Evolutionary conservation across 331 rosid species (phyloP).

Genomic region (Pyrus hybrid): DNA sequence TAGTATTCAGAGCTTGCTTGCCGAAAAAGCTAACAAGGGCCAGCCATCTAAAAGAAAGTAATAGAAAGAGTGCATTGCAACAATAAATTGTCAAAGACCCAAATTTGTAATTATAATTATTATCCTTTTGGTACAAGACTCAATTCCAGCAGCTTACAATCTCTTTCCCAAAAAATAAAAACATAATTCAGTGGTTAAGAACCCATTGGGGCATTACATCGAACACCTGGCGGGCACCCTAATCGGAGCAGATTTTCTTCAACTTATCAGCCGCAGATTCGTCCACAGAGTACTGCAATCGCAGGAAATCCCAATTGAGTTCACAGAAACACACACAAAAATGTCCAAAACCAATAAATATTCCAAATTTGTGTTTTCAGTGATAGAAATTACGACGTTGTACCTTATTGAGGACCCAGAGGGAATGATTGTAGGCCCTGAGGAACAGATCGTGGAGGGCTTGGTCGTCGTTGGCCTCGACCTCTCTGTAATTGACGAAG

Average conservation of each 20-base stretch:
- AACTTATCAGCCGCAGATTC: constrained; percentile 60
- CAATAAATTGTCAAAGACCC: neutral
- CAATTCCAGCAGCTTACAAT: neutral
- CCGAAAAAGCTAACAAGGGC: too few relatives aligned
- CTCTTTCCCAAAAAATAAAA: neutral
- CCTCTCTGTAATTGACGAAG: constrained; percentile 60
- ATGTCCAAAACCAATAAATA: neutral
- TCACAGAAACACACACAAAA: neutral
- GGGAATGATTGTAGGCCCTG: constrained; percentile 44
- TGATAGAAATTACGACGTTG: neutral
- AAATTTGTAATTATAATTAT: neutral
- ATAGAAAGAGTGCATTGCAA: neutral
- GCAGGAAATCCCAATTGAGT: neutral
- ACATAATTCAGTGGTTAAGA: neutral
- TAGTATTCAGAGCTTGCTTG: too few relatives aligned
- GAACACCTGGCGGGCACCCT: constrained; percentile 10
- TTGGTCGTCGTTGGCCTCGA: constrained; percentile 31
- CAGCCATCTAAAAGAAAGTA: neutral
- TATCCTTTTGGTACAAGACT: neutral
- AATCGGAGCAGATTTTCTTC: constrained; percentile 22
- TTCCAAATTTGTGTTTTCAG: neutral
- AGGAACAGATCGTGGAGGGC: constrained; percentile 51
- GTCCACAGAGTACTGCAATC: constrained; percentile 65
- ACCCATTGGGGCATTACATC: constrained; percentile 5
- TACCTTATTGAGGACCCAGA: constrained; percentile 50